Evolutionary conservation across 2,329 filamentous ascomycete genomes (phyloP).

Genomic region (Aspergillus sp.): DNA sequence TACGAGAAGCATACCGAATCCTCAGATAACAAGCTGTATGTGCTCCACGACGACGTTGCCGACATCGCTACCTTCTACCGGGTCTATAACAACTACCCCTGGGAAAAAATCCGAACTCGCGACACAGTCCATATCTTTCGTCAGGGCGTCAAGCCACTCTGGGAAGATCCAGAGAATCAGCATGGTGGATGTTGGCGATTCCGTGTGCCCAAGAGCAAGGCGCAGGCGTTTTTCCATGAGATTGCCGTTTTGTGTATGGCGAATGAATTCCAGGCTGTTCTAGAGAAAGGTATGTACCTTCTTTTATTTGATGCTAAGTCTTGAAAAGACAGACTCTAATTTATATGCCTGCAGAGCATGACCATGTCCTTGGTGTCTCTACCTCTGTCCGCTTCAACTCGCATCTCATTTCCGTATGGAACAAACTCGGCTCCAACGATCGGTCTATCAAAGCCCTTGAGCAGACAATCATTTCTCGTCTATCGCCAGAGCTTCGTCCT

Average conservation of each 20-base stretch:
- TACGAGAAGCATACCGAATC: slow-evolving; percentile 35
- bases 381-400: slow-evolving; percentile 85
- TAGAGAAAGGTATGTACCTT: slow-evolving; percentile 71
- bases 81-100: slow-evolving; percentile 75
- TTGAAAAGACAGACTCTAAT: not conserved
- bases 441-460: slow-evolving; percentile 72
- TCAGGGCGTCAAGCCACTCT: slow-evolving; percentile 68
- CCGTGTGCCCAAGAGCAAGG: slow-evolving; percentile 71
- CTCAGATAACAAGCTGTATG: slow-evolving; percentile 31
- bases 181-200: slow-evolving; percentile 90
- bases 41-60: slow-evolving; percentile 36
- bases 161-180: slow-evolving; percentile 83
- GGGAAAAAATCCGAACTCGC: slow-evolving; percentile 69
- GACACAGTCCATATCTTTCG: slow-evolving; percentile 79
- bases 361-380: slow-evolving; percentile 81
- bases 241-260: slow-evolving; percentile 30
- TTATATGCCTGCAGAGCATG: slow-evolving; percentile 55
- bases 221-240: slow-evolving; percentile 46
- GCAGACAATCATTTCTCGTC: slow-evolving; percentile 65
- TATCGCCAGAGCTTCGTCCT: slow-evolving; percentile 68
- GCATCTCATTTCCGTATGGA: slow-evolving; percentile 87
- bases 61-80: slow-evolving; percentile 62
- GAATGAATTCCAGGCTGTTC: slow-evolving; percentile 50
- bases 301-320: not conserved
- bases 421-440: slow-evolving; percentile 77